Conservation (phyloP, 2,329 filamentous ascomycete species). For the Diaporthe velutina region DNA sequence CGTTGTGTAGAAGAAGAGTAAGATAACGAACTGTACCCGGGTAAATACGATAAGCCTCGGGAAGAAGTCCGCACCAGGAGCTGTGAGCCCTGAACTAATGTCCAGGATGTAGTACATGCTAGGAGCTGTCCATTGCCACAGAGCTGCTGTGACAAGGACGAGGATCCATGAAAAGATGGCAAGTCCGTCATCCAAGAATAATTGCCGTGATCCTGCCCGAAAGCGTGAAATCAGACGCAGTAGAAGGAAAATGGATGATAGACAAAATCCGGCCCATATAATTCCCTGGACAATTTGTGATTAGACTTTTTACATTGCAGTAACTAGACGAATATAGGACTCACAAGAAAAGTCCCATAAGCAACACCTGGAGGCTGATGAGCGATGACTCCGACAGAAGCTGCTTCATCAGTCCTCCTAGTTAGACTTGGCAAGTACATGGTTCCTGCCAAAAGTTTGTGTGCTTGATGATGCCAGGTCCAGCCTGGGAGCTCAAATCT, state of each 20-base stretch:
- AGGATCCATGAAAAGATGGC: neutral
- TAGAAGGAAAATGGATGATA: constrained; percentile 9
- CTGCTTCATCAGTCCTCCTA: neutral
- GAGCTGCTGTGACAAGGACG: constrained; percentile 11
- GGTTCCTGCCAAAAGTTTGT: neutral
- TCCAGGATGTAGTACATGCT: neutral
- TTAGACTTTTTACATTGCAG: neutral
- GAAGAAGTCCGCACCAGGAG: neutral
- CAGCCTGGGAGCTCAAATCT: neutral
- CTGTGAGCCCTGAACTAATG: neutral
- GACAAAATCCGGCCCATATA: neutral
- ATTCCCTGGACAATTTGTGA: neutral
- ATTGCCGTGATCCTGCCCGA: neutral
- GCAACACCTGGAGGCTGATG: constrained; percentile 2
- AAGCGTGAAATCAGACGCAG: constrained; percentile 3
- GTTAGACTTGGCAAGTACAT: neutral
- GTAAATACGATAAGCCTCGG: neutral
- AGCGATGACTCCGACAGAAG: neutral
- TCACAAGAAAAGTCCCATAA: neutral
- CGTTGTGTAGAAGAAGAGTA: constrained; percentile 32
- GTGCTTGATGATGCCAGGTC: neutral
- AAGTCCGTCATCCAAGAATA: constrained; percentile 19
- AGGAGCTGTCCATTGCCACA: neutral
- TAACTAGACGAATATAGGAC: neutral
- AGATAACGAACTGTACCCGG: neutral